phyloP scores from a whole-genome alignment of 106 monocot genomes.

The Dendrobium nobile region DNA sequence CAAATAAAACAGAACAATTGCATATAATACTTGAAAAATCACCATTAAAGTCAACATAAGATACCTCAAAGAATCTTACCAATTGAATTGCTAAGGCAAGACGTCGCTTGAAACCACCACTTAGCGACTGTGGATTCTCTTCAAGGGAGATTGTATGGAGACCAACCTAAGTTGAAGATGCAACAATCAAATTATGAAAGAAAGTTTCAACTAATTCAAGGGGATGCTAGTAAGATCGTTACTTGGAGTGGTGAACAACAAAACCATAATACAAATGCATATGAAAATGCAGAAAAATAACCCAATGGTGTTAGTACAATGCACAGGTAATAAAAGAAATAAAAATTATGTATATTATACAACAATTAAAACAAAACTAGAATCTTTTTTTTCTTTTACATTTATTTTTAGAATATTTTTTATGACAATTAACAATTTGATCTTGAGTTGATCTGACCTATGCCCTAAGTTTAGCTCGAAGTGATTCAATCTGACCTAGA shows the following conservation, averaged over 20 bases:
- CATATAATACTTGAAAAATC: not conserved
- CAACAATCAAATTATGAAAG: not conserved
- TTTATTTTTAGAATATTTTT: no score
- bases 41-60: not conserved
- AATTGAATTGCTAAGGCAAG: slow-evolving; percentile 81
- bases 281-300: not conserved
- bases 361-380: no score
- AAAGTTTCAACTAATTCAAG: not conserved
- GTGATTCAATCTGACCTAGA: no score
- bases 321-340: no score
- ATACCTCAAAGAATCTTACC: slow-evolving; percentile 20
- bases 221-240: not conserved
- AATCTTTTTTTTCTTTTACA: no score
- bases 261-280: slow-evolving; percentile 5
- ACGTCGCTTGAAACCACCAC: slow-evolving; percentile 74
- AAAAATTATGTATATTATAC: no score
- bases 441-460: no score
- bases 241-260: not conserved
- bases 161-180: slow-evolving; percentile 40
- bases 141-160: slow-evolving; percentile 59
- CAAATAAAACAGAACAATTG: not conserved
- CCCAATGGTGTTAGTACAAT: no score
- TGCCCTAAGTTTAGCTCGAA: no score
- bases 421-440: no score
- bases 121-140: slow-evolving; percentile 65